Evolutionary conservation across 2,329 filamentous ascomycete species (phyloP).

Genomic region (Paracamarosporium sp.): DNA sequence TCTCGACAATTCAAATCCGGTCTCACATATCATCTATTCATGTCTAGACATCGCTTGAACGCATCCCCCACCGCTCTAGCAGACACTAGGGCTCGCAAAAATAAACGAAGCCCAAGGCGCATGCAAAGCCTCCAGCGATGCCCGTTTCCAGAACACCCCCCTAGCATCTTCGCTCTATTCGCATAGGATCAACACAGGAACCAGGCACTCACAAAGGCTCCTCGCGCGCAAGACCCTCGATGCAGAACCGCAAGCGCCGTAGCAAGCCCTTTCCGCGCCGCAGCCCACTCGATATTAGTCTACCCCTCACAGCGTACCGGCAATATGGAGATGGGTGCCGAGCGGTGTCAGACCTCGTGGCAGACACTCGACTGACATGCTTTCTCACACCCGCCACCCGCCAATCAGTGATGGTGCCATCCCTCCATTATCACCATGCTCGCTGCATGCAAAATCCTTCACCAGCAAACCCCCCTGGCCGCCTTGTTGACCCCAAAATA

Average conservation of each 20-base stretch:
- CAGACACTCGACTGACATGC: constrained; percentile 13
- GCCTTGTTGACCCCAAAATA: constrained; percentile 10
- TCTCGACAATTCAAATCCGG: neutral
- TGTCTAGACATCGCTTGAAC: neutral
- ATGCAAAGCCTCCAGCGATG: neutral
- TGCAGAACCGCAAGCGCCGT: constrained; percentile 21
- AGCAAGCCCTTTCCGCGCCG: constrained; percentile 8
- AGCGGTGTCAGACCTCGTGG: constrained; percentile 21
- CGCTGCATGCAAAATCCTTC: constrained; percentile 15
- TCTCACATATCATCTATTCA: too few relatives aligned
- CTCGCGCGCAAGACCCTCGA: constrained; percentile 7
- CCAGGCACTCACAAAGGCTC: constrained; percentile 9
- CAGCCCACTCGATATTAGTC: constrained; percentile 14
- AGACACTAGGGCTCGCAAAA: neutral
- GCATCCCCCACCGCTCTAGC: neutral
- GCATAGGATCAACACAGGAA: neutral
- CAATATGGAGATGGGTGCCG: constrained; percentile 13
- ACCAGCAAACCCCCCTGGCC: constrained; percentile 7
- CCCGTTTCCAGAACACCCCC: constrained; percentile 1
- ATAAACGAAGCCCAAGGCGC: neutral
- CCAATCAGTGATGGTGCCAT: constrained; percentile 11
- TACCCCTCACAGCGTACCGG: constrained; percentile 12
- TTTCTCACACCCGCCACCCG: constrained; percentile 15
- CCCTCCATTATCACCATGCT: constrained; percentile 9
- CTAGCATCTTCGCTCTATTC: constrained; percentile 7